Evolutionary conservation across 352 stramenopile species (phyloP).

Genomic region (Phytophthora ohioensis): DNA sequence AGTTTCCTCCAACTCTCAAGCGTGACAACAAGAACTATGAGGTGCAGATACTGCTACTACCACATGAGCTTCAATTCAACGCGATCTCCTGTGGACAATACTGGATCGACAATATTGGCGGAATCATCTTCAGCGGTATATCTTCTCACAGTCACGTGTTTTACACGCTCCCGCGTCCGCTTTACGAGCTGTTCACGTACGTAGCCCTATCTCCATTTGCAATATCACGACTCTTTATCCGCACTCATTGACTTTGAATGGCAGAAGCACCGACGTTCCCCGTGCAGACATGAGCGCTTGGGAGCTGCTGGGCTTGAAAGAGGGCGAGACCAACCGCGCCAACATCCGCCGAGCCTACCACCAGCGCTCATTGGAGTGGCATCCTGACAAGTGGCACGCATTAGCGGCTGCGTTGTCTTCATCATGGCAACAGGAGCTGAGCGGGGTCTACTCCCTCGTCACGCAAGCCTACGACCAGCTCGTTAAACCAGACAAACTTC

Average conservation of each 20-base stretch:
- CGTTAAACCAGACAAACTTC: slow-evolving; percentile 31
- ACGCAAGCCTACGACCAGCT: slow-evolving; percentile 62
- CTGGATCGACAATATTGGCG: slow-evolving; percentile 48
- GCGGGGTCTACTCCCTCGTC: slow-evolving; percentile 52
- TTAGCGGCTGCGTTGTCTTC: slow-evolving; percentile 24
- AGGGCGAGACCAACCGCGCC: slow-evolving; percentile 49
- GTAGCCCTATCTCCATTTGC: slow-evolving; percentile 18
- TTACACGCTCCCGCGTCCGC: slow-evolving; percentile 50
- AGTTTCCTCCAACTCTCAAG: background rate
- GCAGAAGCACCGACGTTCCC: slow-evolving; percentile 51
- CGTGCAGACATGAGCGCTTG: slow-evolving; percentile 55
- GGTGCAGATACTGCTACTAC: slow-evolving; percentile 38
- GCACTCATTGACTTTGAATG: background rate
- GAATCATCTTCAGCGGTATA: slow-evolving; percentile 37
- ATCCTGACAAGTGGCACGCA: slow-evolving; percentile 73
- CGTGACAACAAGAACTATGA: slow-evolving; percentile 5
- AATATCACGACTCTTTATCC: slow-evolving; percentile 4
- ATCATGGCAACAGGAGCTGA: slow-evolving; percentile 41
- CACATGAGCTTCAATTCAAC: slow-evolving; percentile 27
- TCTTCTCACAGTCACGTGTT: slow-evolving; percentile 21
- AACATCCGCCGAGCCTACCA: slow-evolving; percentile 70
- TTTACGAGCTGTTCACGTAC: slow-evolving; percentile 71
- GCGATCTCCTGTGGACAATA: slow-evolving; percentile 45
- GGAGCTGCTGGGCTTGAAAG: slow-evolving; percentile 51
- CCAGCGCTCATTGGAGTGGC: slow-evolving; percentile 68